Percentiles rank a stretch among this genome's conserved stretches.
phyloP scores from a whole-genome alignment of 225 moss, liverwort and hornwort genomes.

The Straminergon stramineum region DNA sequence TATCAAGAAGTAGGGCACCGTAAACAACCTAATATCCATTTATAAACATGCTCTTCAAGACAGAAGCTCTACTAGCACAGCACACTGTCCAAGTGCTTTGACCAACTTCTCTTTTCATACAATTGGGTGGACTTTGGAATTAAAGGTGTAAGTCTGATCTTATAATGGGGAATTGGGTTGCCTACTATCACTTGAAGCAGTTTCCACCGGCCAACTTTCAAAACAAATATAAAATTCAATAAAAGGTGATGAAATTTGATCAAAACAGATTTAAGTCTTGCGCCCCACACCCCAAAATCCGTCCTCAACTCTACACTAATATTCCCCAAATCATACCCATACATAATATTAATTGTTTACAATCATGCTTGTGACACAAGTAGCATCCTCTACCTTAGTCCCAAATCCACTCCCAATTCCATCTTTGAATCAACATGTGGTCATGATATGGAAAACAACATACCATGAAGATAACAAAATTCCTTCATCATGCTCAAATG shows the following conservation, averaged over 20 bases:
- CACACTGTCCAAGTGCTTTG: not conserved
- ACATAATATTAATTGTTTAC: not conserved
- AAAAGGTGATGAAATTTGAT: not conserved
- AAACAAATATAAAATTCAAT: not conserved
- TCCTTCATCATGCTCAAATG: not conserved
- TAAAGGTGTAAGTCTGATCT: not conserved
- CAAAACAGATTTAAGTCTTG: not conserved
- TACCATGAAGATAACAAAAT: not conserved
- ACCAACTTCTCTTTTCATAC: not conserved
- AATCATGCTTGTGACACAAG: not conserved
- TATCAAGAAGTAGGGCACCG: not conserved
- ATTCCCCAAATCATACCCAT: not conserved
- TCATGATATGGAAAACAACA: too few relatives aligned
- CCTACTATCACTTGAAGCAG: not conserved
- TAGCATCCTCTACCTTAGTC: not conserved
- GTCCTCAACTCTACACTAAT: not conserved
- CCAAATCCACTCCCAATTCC: too few relatives aligned
- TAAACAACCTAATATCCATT: not conserved
- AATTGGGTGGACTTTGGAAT: not conserved
- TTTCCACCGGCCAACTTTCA: not conserved
- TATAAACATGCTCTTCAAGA: not conserved
- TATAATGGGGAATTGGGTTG: not conserved
- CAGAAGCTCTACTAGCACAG: not conserved
- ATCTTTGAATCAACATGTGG: not conserved
- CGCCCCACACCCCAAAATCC: too few relatives aligned